Percentiles rank a stretch among this genome's conserved stretches.
These are phyloP conservation scores for Rhodotorula diobovata DNA, from an alignment of 768 basidiomycete genomes.

Conservation along the genomic window DNA sequence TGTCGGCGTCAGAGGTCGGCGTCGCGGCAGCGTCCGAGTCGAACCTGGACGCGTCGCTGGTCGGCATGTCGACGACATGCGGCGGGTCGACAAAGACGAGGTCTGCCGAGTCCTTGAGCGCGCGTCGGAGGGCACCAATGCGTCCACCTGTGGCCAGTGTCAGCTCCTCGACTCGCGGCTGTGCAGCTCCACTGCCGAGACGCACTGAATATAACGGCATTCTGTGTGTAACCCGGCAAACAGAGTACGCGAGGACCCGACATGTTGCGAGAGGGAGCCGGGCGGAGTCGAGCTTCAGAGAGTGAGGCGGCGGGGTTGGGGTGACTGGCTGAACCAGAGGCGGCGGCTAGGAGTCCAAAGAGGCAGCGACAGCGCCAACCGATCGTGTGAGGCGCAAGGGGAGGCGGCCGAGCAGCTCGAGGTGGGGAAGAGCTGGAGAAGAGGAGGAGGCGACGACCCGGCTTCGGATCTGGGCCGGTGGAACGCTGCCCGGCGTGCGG, in stretches of 20 bases:
- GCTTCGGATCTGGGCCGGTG: too few species aligned
- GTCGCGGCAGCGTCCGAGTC: conserved; percentile 26
- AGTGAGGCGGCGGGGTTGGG: not conserved
- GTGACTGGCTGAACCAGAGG: too few species aligned
- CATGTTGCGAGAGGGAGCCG: not conserved
- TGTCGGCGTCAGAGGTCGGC: conserved; percentile 13
- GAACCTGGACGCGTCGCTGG: conserved; percentile 21
- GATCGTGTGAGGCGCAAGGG: too few species aligned
- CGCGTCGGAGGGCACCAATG: conserved; percentile 10
- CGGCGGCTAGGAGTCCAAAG: too few species aligned
- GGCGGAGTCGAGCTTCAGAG: not conserved
- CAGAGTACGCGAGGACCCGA: conserved; percentile 23
- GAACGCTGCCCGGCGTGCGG: too few species aligned
- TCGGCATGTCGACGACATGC: conserved; percentile 34
- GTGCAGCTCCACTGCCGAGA: accelerated
- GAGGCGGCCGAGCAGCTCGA: too few species aligned
- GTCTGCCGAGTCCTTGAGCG: conserved; percentile 32
- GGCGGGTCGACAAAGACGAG: conserved; percentile 39
- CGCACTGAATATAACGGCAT: conserved; percentile 24
- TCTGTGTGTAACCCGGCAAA: conserved; percentile 32
- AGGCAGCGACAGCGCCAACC: too few species aligned
- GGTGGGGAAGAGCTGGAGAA: too few species aligned
- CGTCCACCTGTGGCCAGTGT: conserved; percentile 3
- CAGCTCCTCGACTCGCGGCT: not conserved
- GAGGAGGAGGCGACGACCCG: too few species aligned